Evolutionary conservation across 768 basidiomycete genomes (phyloP).

Genomic region (Russula abietina): DNA sequence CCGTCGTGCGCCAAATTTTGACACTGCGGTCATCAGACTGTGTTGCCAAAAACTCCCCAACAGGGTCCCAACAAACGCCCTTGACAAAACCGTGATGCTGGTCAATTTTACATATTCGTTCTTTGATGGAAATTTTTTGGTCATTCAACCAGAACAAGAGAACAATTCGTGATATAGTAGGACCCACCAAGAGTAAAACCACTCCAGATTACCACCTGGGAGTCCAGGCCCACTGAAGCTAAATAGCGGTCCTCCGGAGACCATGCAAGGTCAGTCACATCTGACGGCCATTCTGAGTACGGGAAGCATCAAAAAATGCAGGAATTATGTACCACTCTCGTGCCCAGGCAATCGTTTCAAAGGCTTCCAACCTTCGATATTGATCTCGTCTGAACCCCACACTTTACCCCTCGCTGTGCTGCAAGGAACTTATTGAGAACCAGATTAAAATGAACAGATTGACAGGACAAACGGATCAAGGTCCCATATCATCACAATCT

Average conservation of each 20-base stretch:
- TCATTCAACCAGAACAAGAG: neutral
- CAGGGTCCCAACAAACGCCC: conserved; percentile 98
- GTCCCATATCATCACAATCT: conserved; percentile 95
- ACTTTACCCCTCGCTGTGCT: conserved; percentile 80
- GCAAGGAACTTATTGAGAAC: neutral
- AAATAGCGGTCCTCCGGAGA: conserved; percentile 87
- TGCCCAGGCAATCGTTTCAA: conserved; percentile 88
- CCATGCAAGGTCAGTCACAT: conserved; percentile 96
- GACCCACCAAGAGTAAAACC: conserved; percentile 78
- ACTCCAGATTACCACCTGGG: conserved; percentile 88
- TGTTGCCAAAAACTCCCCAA: conserved; percentile 96
- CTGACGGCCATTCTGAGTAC: conserved; percentile 36
- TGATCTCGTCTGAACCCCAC: conserved; percentile 93
- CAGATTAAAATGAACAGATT: neutral
- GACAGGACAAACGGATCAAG: conserved; percentile 75
- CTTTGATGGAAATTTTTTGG: conserved; percentile 35
- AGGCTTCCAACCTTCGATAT: conserved; percentile 96
- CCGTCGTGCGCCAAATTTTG: conserved; percentile 92
- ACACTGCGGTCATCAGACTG: conserved; percentile 95
- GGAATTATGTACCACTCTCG: conserved; percentile 66
- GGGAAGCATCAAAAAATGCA: conserved; percentile 7
- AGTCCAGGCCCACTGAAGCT: conserved; percentile 91
- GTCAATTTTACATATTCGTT: conserved; percentile 76
- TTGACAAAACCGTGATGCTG: conserved; percentile 96
- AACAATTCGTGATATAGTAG: neutral